Evolutionary conservation across 2,329 filamentous ascomycete species (phyloP).

Genomic region (Fusarium xyrophilum): DNA sequence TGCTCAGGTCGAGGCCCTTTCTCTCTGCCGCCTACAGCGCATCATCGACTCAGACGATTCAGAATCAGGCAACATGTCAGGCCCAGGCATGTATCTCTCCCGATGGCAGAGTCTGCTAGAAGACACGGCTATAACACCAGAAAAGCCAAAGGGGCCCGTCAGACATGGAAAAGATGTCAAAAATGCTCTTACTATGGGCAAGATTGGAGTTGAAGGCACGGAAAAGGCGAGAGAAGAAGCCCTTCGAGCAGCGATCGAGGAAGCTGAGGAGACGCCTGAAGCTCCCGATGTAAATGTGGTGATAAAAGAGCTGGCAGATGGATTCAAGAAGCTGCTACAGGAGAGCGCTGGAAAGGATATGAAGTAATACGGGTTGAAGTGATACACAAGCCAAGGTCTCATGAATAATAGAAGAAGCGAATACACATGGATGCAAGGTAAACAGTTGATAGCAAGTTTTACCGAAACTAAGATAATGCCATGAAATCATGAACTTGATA

Average conservation of each 20-base stretch:
- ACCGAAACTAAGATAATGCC: conserved; percentile 1
- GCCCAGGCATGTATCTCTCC: conserved; percentile 75
- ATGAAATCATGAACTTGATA: neutral
- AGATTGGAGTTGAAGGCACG: conserved; percentile 47
- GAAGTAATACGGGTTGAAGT: neutral
- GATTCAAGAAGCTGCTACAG: conserved; percentile 49
- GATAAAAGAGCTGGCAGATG: conserved; percentile 49
- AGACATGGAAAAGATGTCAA: conserved; percentile 62
- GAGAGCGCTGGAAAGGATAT: conserved; percentile 13
- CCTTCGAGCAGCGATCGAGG: conserved; percentile 32
- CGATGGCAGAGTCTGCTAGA: conserved; percentile 77
- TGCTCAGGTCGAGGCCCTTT: conserved; percentile 59
- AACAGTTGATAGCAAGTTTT: conserved; percentile 14
- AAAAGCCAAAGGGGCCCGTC: conserved; percentile 57
- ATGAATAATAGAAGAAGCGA: neutral
- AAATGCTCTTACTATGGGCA: conserved; percentile 52
- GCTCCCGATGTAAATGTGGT: conserved; percentile 54
- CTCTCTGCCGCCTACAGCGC: conserved; percentile 60
- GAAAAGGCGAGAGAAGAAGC: conserved; percentile 38
- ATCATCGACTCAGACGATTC: conserved; percentile 56
- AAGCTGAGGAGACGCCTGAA: conserved; percentile 45
- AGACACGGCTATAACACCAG: conserved; percentile 72
- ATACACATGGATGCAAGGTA: neutral
- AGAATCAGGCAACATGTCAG: conserved; percentile 53
- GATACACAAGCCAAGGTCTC: neutral